A percentile compares a stretch with the other conserved stretches of the same genome.
Evolutionary conservation across 202 grass and related monocot species (phyloP).

Genomic region (Setaria viridis): DNA sequence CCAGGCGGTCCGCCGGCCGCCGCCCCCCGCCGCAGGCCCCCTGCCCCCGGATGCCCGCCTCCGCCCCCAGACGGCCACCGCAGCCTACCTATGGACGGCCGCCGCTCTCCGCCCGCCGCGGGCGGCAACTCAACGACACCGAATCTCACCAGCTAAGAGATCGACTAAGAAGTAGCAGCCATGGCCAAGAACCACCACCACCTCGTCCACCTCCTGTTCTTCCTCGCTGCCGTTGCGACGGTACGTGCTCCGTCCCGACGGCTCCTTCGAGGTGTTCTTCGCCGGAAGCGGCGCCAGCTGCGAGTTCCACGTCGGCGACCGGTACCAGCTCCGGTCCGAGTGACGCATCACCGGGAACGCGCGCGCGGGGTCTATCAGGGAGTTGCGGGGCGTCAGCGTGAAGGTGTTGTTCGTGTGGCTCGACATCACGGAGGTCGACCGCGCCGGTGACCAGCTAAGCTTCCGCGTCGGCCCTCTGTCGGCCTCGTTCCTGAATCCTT

Average conservation of each 20-base stretch:
- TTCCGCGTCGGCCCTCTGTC: slow-evolving; percentile 57
- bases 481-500: slow-evolving; percentile 42
- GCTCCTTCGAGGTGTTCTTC: slow-evolving; percentile 61
- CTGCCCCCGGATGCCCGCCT: too few species aligned
- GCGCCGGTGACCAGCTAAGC: slow-evolving; percentile 44
- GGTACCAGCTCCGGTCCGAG: slow-evolving; percentile 51
- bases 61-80: too few species aligned
- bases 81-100: too few species aligned
- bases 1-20: too few species aligned
- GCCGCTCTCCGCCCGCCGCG: too few species aligned
- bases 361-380: neutral
- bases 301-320: slow-evolving; percentile 46
- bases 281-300: slow-evolving; percentile 32
- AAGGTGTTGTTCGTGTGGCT: slow-evolving; percentile 65
- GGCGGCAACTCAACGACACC: too few species aligned
- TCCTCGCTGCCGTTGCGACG: neutral
- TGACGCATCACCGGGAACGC: slow-evolving; percentile 48
- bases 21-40: too few species aligned
- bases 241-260: slow-evolving; percentile 49
- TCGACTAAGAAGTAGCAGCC: neutral
- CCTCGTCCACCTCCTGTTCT: neutral
- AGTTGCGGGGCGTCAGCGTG: slow-evolving; percentile 55
- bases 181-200: slow-evolving; percentile 7
- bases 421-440: slow-evolving; percentile 51
- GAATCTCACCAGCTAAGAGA: neutral